Percentiles rank a stretch among this genome's conserved stretches.
Evolutionary conservation across 1,139 yeast genomes (phyloP).

Genomic region (Candida mesenterica): DNA sequence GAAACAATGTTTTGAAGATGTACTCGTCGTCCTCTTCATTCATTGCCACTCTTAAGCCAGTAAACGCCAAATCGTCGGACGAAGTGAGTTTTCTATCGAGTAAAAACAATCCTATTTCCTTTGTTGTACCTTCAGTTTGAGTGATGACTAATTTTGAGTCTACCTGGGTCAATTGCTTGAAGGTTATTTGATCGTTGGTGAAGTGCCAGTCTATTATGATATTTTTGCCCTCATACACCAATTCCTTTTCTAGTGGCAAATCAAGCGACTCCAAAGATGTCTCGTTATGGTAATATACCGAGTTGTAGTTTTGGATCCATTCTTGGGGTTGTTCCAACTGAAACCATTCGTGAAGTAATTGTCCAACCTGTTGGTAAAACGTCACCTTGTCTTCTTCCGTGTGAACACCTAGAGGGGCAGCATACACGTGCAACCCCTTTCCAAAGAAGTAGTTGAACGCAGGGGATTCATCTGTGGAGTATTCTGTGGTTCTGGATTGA

Average conservation of each 20-base stretch:
- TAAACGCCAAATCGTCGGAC: slow-evolving; percentile 33
- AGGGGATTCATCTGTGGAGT: slow-evolving; percentile 5
- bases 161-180: slow-evolving; percentile 6
- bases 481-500: slow-evolving; percentile 15
- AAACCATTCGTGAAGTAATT: slow-evolving; percentile 18
- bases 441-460: slow-evolving; percentile 27
- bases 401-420: slow-evolving; percentile 19
- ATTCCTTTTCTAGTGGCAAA: slow-evolving; percentile 1
- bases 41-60: slow-evolving; percentile 35
- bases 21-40: slow-evolving; percentile 17
- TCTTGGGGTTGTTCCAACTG: slow-evolving; percentile 14
- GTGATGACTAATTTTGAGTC: slow-evolving; percentile 4
- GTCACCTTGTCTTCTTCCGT: slow-evolving; percentile 14
- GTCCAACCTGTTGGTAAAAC: slow-evolving; percentile 22
- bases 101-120: slow-evolving; percentile 38
- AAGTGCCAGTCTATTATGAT: slow-evolving; percentile 4
- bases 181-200: slow-evolving; percentile 5
- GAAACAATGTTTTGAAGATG: slow-evolving; percentile 40
- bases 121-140: slow-evolving; percentile 12
- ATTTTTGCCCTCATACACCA: slow-evolving; percentile 1
- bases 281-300: slow-evolving; percentile 8
- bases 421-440: slow-evolving; percentile 28
- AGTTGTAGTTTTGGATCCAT: slow-evolving; percentile 9
- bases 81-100: slow-evolving; percentile 27
- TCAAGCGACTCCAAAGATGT: neutral